Evolutionary conservation across 768 basidiomycete species (phyloP).

Genomic region (Trametes cubensis): DNA sequence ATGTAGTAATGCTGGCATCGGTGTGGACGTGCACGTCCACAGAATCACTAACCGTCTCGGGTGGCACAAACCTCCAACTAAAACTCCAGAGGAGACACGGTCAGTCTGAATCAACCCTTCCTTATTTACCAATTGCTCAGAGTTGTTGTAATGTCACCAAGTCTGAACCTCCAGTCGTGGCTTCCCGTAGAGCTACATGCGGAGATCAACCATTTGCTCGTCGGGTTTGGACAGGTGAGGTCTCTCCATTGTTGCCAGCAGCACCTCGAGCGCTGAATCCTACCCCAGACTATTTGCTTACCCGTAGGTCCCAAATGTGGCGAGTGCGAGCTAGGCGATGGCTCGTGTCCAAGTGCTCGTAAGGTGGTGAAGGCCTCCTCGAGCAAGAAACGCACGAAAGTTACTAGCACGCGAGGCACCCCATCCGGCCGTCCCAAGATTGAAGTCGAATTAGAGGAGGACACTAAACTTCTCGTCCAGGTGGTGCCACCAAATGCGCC

Average conservation of each 20-base stretch:
- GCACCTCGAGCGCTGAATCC: neutral
- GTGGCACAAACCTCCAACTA: slow-evolving; percentile 88
- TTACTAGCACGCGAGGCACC: neutral
- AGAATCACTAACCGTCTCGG: slow-evolving; percentile 90
- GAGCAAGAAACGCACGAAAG: slow-evolving; percentile 24
- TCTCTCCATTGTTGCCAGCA: neutral
- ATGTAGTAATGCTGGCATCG: slow-evolving; percentile 81
- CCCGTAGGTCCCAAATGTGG: slow-evolving; percentile 69
- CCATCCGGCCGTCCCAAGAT: slow-evolving; percentile 39
- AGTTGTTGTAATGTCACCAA: slow-evolving; percentile 29
- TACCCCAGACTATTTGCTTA: slow-evolving; percentile 60
- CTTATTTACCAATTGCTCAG: neutral
- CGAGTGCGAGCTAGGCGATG: slow-evolving; percentile 59
- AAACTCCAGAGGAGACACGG: slow-evolving; percentile 88
- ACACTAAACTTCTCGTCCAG: slow-evolving; percentile 5
- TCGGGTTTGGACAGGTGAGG: slow-evolving; percentile 82
- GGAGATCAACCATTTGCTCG: slow-evolving; percentile 80
- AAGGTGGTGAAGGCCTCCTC: slow-evolving; percentile 27
- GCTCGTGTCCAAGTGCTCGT: slow-evolving; percentile 69
- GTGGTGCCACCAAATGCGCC: neutral
- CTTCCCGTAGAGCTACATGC: slow-evolving; percentile 70
- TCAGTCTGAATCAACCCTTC: slow-evolving; percentile 30
- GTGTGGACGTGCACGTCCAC: slow-evolving; percentile 96
- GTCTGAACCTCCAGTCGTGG: slow-evolving; percentile 83
- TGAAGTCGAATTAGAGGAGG: slow-evolving; percentile 42